These are phyloP conservation scores for Magnolia kwangsiensis DNA, from an alignment of 164 flowering plant species.

Conservation along the genomic window DNA sequence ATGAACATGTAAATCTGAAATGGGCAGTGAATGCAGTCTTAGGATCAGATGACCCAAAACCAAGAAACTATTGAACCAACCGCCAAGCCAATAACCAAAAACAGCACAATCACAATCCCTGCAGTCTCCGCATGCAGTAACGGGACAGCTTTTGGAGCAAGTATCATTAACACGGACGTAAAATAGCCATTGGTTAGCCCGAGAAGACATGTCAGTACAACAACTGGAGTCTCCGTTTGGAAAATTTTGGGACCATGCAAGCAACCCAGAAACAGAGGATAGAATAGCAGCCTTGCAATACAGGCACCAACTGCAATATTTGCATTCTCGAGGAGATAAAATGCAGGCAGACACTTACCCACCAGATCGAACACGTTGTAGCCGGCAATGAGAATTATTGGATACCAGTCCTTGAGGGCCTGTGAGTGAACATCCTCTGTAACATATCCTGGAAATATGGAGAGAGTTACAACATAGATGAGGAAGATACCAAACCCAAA, in stretches of 20 bases:
- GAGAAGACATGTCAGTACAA: constrained; percentile 73
- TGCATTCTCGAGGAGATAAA: constrained; percentile 58
- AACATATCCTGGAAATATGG: constrained; percentile 92
- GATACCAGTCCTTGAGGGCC: constrained; percentile 80
- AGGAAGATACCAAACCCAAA: constrained; percentile 63
- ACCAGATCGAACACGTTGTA: constrained; percentile 90
- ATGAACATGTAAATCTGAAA: neutral
- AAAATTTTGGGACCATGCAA: constrained; percentile 88
- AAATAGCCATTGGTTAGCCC: constrained; percentile 90
- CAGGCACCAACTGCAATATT: constrained; percentile 67
- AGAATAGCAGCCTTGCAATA: constrained; percentile 62
- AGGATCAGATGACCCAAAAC: constrained; percentile 81
- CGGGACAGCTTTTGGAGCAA: constrained; percentile 74
- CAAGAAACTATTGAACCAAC: constrained; percentile 78
- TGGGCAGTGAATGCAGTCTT: neutral
- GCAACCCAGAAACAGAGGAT: constrained; percentile 76
- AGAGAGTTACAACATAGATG: constrained; percentile 70
- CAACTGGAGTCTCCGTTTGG: constrained; percentile 82
- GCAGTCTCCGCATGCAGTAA: constrained; percentile 84
- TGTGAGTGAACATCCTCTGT: constrained; percentile 89
- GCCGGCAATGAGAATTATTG: constrained; percentile 69
- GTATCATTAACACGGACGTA: constrained; percentile 76
- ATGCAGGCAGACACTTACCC: constrained; percentile 75
- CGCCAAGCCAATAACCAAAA: constrained; percentile 74
- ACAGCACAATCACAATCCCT: constrained; percentile 76